A percentile compares a stretch with the other conserved stretches of the same genome.
These are phyloP conservation scores for Tolypocladium inflatum DNA, from an alignment of 2,329 filamentous ascomycete species.

Conservation along the genomic window DNA sequence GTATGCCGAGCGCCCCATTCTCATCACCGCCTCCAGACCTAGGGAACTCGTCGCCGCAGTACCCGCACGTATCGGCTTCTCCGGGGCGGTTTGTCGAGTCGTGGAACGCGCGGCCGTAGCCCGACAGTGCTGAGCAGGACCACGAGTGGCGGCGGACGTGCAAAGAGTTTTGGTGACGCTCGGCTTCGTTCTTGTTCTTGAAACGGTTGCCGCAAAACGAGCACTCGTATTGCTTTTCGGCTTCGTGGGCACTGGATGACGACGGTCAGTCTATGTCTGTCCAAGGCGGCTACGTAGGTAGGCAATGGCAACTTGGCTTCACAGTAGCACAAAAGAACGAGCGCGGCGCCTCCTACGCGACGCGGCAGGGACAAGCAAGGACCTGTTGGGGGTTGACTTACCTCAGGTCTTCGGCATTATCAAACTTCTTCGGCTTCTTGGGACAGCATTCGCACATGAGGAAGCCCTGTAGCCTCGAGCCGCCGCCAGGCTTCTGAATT, in stretches of 20 bases:
- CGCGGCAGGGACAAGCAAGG: no score
- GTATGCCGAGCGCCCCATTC: constrained; percentile 17
- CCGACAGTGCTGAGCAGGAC: constrained; percentile 83
- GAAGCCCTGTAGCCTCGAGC: constrained; percentile 42
- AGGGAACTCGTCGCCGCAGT: constrained; percentile 85
- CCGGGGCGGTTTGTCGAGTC: constrained; percentile 59
- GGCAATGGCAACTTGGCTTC: background rate
- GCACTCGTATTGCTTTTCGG: constrained; percentile 95
- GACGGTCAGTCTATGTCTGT: background rate
- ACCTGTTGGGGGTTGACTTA: constrained; percentile 33
- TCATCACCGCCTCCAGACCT: constrained; percentile 35
- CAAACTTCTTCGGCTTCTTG: constrained; percentile 95
- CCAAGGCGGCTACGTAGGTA: no score
- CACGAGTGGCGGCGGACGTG: constrained; percentile 90
- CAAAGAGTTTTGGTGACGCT: constrained; percentile 90
- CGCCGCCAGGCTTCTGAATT: constrained; percentile 33
- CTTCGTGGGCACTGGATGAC: constrained; percentile 63
- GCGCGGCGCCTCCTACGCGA: background rate
- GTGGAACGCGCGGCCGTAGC: constrained; percentile 78
- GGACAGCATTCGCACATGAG: constrained; percentile 88
- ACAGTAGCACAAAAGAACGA: background rate
- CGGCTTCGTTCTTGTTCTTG: constrained; percentile 98
- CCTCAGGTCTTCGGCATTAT: constrained; percentile 74
- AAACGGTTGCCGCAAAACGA: constrained; percentile 89
- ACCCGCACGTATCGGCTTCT: constrained; percentile 76